These are phyloP conservation scores for Paramecium caudatum DNA, from an alignment of 73 alveolate species.

Conservation along the genomic window DNA sequence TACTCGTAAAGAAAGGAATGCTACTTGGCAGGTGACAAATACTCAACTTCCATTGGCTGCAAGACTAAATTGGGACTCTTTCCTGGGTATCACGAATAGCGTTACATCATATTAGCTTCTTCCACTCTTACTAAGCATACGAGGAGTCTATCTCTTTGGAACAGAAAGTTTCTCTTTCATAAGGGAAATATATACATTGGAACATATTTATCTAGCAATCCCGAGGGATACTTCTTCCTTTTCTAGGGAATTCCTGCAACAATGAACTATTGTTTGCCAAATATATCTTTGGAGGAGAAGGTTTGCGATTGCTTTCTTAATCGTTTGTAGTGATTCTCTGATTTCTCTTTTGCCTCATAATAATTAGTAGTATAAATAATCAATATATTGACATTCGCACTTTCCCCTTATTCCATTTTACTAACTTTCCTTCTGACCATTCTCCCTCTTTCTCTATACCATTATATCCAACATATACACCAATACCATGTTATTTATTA, in stretches of 20 bases:
- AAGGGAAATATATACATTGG: background rate
- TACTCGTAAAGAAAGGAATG: too few species aligned
- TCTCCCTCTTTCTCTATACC: conserved; percentile 79
- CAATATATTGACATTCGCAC: background rate
- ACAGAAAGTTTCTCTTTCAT: conserved; percentile 3
- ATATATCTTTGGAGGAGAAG: conserved; percentile 36
- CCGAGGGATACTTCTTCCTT: conserved; percentile 46
- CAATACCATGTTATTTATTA: conserved; percentile 78
- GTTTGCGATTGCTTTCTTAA: background rate
- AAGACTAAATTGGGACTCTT: conserved; percentile 27
- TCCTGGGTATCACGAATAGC: conserved; percentile 13
- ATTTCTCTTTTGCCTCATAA: conserved; percentile 14
- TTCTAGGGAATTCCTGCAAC: background rate
- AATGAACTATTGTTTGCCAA: conserved; percentile 24
- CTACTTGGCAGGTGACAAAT: background rate
- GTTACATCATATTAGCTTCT: background rate
- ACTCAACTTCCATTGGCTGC: conserved; percentile 35
- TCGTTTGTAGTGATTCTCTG: background rate
- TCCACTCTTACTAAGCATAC: conserved; percentile 11
- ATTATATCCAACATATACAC: conserved; percentile 64
- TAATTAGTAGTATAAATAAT: background rate
- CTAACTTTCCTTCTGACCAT: conserved; percentile 78
- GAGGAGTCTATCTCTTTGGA: conserved; percentile 1
- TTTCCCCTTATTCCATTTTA: conserved; percentile 66
- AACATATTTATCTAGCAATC: background rate